phyloP scores from a whole-genome alignment of 1,284 basidiomycete genomes.

The Tilletia caries region DNA sequence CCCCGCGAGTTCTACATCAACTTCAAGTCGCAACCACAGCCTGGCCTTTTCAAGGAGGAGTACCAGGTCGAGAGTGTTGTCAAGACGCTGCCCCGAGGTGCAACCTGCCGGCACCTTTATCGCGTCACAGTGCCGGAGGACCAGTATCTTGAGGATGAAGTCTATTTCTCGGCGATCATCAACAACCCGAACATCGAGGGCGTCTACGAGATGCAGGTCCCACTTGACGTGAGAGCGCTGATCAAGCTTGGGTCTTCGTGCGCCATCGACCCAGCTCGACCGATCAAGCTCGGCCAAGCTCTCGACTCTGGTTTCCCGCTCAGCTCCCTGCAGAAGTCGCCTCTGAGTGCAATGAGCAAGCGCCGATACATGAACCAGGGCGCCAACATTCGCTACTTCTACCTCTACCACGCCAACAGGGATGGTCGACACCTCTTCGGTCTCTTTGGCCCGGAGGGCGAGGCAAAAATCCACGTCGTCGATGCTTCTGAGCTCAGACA shows the following conservation, averaged over 20 bases:
- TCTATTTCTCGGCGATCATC: slow-evolving; percentile 84
- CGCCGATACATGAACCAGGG: slow-evolving; percentile 75
- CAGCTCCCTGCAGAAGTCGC: slow-evolving; percentile 71
- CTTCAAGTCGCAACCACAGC: slow-evolving; percentile 67
- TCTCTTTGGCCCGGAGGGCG: slow-evolving; percentile 69
- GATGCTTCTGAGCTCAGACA: slow-evolving; percentile 83
- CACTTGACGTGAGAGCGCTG: slow-evolving; percentile 76
- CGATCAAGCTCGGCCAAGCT: slow-evolving; percentile 75
- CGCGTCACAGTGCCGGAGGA: slow-evolving; percentile 80
- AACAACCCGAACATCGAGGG: slow-evolving; percentile 95
- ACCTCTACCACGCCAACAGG: slow-evolving; percentile 82
- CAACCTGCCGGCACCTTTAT: slow-evolving; percentile 75
- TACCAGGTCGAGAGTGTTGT: slow-evolving; percentile 74
- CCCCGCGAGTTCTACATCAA: slow-evolving; percentile 91
- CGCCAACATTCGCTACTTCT: slow-evolving; percentile 72
- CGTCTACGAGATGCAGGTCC: slow-evolving; percentile 89
- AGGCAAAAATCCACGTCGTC: slow-evolving; percentile 72
- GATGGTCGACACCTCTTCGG: slow-evolving; percentile 83
- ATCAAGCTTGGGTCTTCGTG: slow-evolving; percentile 82
- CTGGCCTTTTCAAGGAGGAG: slow-evolving; percentile 64
- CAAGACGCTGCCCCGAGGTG: slow-evolving; percentile 75
- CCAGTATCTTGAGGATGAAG: slow-evolving; percentile 75
- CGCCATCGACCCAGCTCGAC: slow-evolving; percentile 63
- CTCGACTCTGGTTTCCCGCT: slow-evolving; percentile 81
- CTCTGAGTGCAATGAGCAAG: slow-evolving; percentile 61